These are phyloP conservation scores for Ascochyta viciae-villosae DNA, from an alignment of 2,329 filamentous ascomycete species.

Conservation along the genomic window DNA sequence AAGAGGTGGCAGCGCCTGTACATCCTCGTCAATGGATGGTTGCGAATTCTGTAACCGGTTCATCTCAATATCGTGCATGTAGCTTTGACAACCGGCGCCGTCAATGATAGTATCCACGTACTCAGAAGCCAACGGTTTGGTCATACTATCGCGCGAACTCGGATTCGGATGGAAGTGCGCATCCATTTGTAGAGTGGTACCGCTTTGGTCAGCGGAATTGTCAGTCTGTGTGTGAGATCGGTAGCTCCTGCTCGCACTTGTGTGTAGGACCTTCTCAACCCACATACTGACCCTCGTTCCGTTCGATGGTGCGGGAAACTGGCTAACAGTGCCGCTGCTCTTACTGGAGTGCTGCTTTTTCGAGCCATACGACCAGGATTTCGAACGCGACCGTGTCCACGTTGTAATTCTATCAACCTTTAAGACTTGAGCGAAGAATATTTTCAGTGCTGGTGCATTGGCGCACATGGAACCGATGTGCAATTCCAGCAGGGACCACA, in stretches of 20 bases:
- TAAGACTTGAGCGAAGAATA: conserved; percentile 27
- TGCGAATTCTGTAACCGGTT: not conserved
- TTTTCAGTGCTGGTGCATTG: conserved; percentile 33
- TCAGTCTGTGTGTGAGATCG: not conserved
- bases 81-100: not conserved
- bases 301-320: not conserved
- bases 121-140: not conserved
- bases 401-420: not conserved
- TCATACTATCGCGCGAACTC: not conserved
- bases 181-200: not conserved
- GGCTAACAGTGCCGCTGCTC: not conserved
- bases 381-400: not conserved
- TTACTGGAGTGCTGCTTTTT: not conserved
- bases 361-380: not conserved
- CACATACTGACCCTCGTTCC: not conserved
- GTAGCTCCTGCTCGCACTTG: not conserved
- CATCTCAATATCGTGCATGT: not conserved
- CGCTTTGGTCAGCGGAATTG: not conserved
- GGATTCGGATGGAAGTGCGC: not conserved
- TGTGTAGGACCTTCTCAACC: not conserved
- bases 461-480: conserved; percentile 36
- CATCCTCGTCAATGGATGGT: not conserved
- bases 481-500: conserved; percentile 28
- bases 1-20: not conserved
- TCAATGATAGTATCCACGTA: not conserved